These are phyloP conservation scores for Pythium aphanidermatum DNA, from an alignment of 352 stramenopile species.

Conservation along the genomic window DNA sequence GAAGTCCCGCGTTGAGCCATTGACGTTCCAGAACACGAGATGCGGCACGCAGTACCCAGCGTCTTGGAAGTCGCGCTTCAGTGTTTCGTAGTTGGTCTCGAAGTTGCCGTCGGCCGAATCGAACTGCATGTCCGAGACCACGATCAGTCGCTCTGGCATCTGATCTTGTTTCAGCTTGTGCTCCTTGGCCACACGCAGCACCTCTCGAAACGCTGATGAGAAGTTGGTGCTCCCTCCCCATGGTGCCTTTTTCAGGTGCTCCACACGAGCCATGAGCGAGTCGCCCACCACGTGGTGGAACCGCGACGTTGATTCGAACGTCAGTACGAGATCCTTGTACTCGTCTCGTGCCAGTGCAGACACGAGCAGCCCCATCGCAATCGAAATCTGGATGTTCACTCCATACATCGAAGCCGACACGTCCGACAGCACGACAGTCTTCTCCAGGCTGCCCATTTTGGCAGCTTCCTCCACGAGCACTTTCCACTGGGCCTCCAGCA, in stretches of 20 bases:
- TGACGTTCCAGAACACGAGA: conserved; percentile 77
- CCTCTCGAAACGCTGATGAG: conserved; percentile 42
- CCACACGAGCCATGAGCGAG: conserved; percentile 27
- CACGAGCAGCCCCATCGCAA: conserved; percentile 33
- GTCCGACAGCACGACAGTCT: conserved; percentile 46
- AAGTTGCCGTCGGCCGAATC: conserved; percentile 34
- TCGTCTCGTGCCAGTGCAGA: conserved; percentile 33
- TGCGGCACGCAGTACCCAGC: conserved; percentile 40
- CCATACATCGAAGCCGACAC: conserved; percentile 39
- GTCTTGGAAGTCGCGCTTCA: conserved; percentile 29
- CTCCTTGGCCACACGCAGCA: conserved; percentile 37
- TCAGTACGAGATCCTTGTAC: conserved; percentile 52
- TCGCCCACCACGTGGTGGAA: conserved; percentile 37
- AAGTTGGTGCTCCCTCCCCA: conserved; percentile 63
- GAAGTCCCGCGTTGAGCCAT: conserved; percentile 28
- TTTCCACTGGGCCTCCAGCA: conserved; percentile 50
- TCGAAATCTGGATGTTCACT: conserved; percentile 33
- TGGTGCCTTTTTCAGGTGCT: conserved; percentile 15
- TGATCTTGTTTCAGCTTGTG: conserved; percentile 29
- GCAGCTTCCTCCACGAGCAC: conserved; percentile 28
- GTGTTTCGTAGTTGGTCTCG: conserved; percentile 35
- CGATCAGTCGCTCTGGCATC: conserved; percentile 57
- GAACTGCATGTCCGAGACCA: conserved; percentile 87
- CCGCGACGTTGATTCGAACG: conserved; percentile 30
- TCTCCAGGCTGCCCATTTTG: conserved; percentile 15